Conservation (phyloP, 257 asterid genomes). For the Parsonsia alboflavescens region DNA sequence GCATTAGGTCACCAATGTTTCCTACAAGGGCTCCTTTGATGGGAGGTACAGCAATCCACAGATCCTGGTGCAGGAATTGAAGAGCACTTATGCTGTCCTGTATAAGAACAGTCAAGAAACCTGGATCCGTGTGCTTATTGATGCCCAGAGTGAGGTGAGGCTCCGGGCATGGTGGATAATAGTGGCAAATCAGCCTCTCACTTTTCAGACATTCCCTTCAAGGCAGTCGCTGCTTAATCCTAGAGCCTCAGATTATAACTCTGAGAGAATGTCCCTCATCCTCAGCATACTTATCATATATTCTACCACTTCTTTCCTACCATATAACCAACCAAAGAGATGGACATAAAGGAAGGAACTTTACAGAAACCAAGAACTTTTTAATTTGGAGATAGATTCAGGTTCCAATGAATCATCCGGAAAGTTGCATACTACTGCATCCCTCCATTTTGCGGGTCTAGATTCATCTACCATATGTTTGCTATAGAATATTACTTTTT, state of each 20-base stretch:
- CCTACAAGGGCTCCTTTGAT: too few relatives aligned
- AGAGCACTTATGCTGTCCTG: too few relatives aligned
- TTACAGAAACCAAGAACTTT: neutral
- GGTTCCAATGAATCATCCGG: slow-evolving; percentile 37
- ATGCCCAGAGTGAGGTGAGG: slow-evolving; percentile 35
- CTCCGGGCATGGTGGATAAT: slow-evolving; percentile 70
- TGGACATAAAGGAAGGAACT: neutral
- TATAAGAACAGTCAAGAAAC: too few relatives aligned
- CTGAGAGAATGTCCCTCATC: slow-evolving; percentile 31
- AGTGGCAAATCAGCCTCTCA: slow-evolving; percentile 43
- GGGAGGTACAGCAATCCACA: too few relatives aligned
- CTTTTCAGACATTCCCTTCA: slow-evolving; percentile 41
- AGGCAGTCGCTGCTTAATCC: slow-evolving; percentile 39
- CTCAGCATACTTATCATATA: slow-evolving; percentile 43
- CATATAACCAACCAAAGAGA: neutral
- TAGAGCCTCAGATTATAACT: slow-evolving; percentile 57
- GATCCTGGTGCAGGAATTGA: too few relatives aligned
- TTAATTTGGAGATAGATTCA: neutral
- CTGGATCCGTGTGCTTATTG: too few relatives aligned
- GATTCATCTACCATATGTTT: slow-evolving; percentile 28
- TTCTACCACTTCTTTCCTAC: slow-evolving; percentile 47
- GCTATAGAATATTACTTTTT: slow-evolving; percentile 39
- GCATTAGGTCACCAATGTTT: too few relatives aligned
- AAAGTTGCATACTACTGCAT: slow-evolving; percentile 49
- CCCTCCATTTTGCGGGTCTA: slow-evolving; percentile 53